These are phyloP conservation scores for Cadophora sp. DNA, from an alignment of 2,329 filamentous ascomycete species.

Conservation along the genomic window DNA sequence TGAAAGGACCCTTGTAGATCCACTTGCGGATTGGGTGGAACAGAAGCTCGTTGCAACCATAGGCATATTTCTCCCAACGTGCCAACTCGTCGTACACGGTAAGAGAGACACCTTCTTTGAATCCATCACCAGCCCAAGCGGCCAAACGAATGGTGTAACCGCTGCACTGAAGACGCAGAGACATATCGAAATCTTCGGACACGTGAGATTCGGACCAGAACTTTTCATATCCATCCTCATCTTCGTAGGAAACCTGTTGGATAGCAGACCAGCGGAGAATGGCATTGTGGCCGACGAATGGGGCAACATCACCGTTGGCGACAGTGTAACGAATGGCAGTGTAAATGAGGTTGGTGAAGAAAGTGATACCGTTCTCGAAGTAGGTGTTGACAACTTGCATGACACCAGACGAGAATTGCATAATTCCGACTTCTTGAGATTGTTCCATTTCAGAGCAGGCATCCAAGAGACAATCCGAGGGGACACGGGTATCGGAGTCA, in stretches of 20 bases:
- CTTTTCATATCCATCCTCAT: conserved; percentile 72
- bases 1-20: conserved; percentile 77
- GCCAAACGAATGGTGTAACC: conserved; percentile 78
- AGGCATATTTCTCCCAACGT: conserved; percentile 88
- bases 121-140: conserved; percentile 76
- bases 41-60: conserved; percentile 82
- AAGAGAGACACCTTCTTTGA: conserved; percentile 83
- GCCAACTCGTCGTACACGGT: conserved; percentile 86
- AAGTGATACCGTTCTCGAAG: conserved; percentile 74
- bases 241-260: conserved; percentile 74
- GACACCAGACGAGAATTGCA: conserved; percentile 79
- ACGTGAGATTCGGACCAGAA: conserved; percentile 84
- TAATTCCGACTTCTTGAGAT: conserved; percentile 78
- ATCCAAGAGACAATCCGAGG: conserved; percentile 77
- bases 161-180: conserved; percentile 73
- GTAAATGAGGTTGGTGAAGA: conserved; percentile 78
- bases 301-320: conserved; percentile 77
- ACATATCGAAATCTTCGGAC: conserved; percentile 85
- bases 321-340: conserved; percentile 80
- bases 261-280: conserved; percentile 78
- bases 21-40: conserved; percentile 81
- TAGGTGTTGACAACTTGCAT: conserved; percentile 81
- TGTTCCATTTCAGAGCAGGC: conserved; percentile 84
- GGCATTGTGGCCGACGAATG: conserved; percentile 83
- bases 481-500: conserved; percentile 81